Conservation (phyloP, 345 rosid genomes). For the Gossypium stocksii region DNA sequence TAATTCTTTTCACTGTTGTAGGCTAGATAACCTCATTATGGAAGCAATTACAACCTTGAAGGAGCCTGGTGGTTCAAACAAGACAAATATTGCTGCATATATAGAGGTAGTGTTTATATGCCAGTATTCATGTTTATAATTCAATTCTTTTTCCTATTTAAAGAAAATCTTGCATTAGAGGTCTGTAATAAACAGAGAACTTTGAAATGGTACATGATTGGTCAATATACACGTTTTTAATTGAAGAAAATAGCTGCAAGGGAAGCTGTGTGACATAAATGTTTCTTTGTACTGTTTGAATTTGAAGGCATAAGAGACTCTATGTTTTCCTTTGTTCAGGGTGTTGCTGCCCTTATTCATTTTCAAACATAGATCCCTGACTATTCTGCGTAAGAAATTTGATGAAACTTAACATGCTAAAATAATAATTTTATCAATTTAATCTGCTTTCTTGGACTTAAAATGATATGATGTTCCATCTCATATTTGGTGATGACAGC, state of each 20-base stretch:
- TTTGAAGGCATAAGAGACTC: not conserved
- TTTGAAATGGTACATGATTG: not conserved
- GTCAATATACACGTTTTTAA: not conserved
- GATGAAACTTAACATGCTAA: not conserved
- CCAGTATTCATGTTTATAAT: conserved; percentile 22
- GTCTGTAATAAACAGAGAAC: conserved; percentile 1
- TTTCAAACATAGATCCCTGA: not conserved
- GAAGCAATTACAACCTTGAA: conserved; percentile 82
- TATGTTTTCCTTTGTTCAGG: not conserved
- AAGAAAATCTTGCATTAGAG: conserved; percentile 55
- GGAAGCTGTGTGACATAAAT: conserved; percentile 15
- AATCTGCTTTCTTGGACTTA: not conserved
- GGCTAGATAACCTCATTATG: conserved; percentile 86
- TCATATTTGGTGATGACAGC: not conserved
- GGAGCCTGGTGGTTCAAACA: conserved; percentile 92
- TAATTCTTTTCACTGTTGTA: conserved; percentile 24
- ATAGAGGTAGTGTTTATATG: conserved; percentile 61
- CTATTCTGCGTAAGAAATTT: not conserved
- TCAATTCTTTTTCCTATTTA: conserved; percentile 19
- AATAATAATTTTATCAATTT: not conserved
- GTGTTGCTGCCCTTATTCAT: not conserved
- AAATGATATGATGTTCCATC: conserved; percentile 4
- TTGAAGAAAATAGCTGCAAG: not conserved
- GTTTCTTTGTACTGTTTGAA: not conserved
- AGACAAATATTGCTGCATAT: conserved; percentile 73